Percentiles rank a stretch among this genome's conserved stretches.
Conservation (phyloP, 2,329 filamentous ascomycete species). For the Microascus cirrosus region DNA sequence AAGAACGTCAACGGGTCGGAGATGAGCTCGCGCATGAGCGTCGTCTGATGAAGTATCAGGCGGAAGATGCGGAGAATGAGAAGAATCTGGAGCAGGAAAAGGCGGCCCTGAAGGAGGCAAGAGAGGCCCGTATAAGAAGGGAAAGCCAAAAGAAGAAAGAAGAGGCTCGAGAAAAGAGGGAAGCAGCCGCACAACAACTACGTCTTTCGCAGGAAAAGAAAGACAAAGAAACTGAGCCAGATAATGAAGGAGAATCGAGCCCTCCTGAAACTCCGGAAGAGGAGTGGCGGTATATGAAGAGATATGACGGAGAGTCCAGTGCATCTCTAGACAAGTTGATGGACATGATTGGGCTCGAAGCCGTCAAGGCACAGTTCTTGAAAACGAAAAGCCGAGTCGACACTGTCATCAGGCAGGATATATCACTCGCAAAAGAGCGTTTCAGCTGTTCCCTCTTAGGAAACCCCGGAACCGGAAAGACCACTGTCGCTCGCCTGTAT, state of each 20-base stretch:
- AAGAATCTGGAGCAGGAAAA: conserved; percentile 24
- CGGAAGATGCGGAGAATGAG: conserved; percentile 31
- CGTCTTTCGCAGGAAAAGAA: not conserved
- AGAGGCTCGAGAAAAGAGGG: not conserved
- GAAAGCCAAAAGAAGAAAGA: conserved; percentile 4
- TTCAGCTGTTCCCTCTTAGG: conserved; percentile 47
- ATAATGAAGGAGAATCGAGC: not conserved
- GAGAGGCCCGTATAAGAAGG: conserved; percentile 8
- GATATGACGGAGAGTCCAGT: conserved; percentile 35
- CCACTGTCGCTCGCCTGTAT: conserved; percentile 63
- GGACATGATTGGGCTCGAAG: conserved; percentile 59
- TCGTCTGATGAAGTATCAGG: conserved; percentile 26
- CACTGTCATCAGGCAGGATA: conserved; percentile 41
- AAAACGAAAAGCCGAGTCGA: conserved; percentile 54
- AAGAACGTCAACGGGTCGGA: conserved; percentile 33
- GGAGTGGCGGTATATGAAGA: conserved; percentile 51
- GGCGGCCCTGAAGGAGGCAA: conserved; percentile 23
- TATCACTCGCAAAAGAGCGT: conserved; percentile 44
- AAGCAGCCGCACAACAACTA: not conserved
- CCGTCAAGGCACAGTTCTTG: conserved; percentile 55
- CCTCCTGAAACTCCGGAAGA: conserved; percentile 8
- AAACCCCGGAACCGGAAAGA: conserved; percentile 69
- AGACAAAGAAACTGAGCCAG: not conserved
- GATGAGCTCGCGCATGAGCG: conserved; percentile 41
- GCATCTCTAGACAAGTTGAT: conserved; percentile 51